A percentile compares a stretch with the other conserved stretches of the same genome.
Conservation (phyloP, 371 early-diverging fungal genomes). For the Apophysomyces elegans region DNA sequence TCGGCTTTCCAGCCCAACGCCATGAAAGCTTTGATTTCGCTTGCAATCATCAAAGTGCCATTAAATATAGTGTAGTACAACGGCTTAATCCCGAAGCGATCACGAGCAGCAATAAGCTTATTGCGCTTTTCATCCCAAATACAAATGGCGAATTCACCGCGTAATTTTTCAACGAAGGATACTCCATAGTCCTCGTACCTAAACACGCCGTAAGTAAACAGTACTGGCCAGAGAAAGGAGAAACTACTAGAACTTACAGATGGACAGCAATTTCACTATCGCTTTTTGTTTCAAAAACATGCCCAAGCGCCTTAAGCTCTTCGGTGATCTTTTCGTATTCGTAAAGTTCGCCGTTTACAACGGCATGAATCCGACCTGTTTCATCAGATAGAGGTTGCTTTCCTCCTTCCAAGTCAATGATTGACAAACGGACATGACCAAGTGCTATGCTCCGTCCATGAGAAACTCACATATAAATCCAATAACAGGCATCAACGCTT, state of each 20-base stretch:
- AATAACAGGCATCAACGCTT: background rate
- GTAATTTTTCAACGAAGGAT: constrained; percentile 26
- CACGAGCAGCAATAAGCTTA: constrained; percentile 26
- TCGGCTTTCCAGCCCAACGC: constrained; percentile 29
- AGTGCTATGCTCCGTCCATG: background rate
- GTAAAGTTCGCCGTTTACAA: constrained; percentile 35
- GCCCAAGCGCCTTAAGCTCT: constrained; percentile 19
- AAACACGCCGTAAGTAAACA: background rate
- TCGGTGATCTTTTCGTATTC: constrained; percentile 26
- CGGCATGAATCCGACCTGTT: constrained; percentile 15
- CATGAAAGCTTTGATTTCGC: constrained; percentile 32
- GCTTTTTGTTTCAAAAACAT: constrained; percentile 25
- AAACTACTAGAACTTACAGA: constrained; percentile 4
- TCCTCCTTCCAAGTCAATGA: constrained; percentile 29
- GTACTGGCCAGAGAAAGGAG: background rate
- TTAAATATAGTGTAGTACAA: constrained; percentile 28
- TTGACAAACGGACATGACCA: constrained; percentile 29
- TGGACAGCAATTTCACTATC: constrained; percentile 33
- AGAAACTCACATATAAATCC: background rate
- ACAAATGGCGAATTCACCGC: constrained; percentile 29
- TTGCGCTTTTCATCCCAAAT: constrained; percentile 24
- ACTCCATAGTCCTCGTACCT: constrained; percentile 24
- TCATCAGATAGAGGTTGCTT: constrained; percentile 23
- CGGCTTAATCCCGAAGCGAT: constrained; percentile 35
- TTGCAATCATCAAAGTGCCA: constrained; percentile 24